Base-by-base conservation (phyloP, 75 land plant genomes). In the Selaginella moellendorffii region DNA sequence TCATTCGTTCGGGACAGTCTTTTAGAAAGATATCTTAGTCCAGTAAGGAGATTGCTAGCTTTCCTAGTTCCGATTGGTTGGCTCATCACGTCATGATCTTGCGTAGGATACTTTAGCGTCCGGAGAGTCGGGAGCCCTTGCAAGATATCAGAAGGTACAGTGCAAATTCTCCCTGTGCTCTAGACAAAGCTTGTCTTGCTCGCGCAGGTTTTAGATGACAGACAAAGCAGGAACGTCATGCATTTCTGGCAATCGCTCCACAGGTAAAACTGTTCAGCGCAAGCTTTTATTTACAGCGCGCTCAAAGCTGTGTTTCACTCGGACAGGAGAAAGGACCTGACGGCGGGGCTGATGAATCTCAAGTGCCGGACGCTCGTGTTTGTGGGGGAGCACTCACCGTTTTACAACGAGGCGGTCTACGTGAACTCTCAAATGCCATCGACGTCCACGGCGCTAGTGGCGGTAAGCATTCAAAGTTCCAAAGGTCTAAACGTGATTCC, bases 21-120 rank as follows among this genome's bases (percentile, higher is more conserved):
- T 21, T 75, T 92, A 25, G 79, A 88, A 65, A 79, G 97, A 1
- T 92, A 88, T 54, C 88, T 92, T 65, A 83, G 97, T 53, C 81
- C 78, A 83, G 97, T 92, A 68, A 56, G 59, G 5, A 36, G 5
- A n/a, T n/a, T n/a, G n/a, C n/a, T n/a, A n/a, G n/a, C n/a, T n/a
- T n/a, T n/a, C n/a, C n/a, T n/a, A n/a, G n/a, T n/a, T n/a, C n/a
- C n/a, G n/a, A n/a, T n/a, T n/a, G n/a, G n/a, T n/a, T n/a, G n/a
- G n/a, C n/a, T n/a, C n/a, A n/a, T n/a, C n/a, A n/a, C n/a, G n/a
- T 14, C 5, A 36, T 14, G 5, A 36, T 36, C 46, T 36, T 36
- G 46, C 46, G n/a, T n/a, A 36, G 46, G 46, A 36, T 14, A 36
- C 46, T 36, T 36, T 36, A 14, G 5, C 46, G 10, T 36, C 46